phyloP scores from a whole-genome alignment of 805 yeast genomes.

The Ogataea angusta region DNA sequence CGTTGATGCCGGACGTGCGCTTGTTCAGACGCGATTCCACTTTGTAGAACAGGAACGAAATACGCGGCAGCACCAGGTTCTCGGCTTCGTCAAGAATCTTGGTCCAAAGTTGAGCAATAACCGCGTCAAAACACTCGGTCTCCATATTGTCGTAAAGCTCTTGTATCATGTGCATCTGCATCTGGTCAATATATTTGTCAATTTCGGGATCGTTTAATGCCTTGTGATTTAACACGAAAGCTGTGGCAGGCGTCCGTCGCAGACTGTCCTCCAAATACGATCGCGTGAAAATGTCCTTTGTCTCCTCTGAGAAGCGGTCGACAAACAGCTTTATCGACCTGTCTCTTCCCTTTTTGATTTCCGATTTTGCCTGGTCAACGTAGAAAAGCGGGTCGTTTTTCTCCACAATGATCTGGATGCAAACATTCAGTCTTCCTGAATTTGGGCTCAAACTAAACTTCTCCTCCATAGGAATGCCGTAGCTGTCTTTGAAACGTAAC shows the following conservation, averaged over 20 bases:
- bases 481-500: slow-evolving; percentile 11
- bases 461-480: slow-evolving; percentile 18
- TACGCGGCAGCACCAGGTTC: slow-evolving; percentile 66
- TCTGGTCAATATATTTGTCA: slow-evolving; percentile 22
- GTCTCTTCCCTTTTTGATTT: slow-evolving; percentile 60
- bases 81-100: slow-evolving; percentile 69
- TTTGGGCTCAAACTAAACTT: slow-evolving; percentile 27
- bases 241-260: slow-evolving; percentile 17
- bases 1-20: slow-evolving; percentile 14
- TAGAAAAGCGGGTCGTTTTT: slow-evolving; percentile 76
- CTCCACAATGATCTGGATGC: slow-evolving; percentile 76
- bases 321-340: slow-evolving; percentile 68
- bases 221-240: slow-evolving; percentile 19
- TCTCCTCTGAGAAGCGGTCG: slow-evolving; percentile 64
- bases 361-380: slow-evolving; percentile 71
- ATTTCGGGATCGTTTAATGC: slow-evolving; percentile 23
- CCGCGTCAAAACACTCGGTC: slow-evolving; percentile 29
- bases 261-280: slow-evolving; percentile 25
- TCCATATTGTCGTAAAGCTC: slow-evolving; percentile 31
- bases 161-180: slow-evolving; percentile 23
- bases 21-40: slow-evolving; percentile 19
- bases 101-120: slow-evolving; percentile 63
- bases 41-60: slow-evolving; percentile 41
- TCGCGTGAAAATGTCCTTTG: slow-evolving; percentile 44
- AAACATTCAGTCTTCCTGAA: slow-evolving; percentile 59